phyloP scores from a whole-genome alignment of 306 rosid genomes.

The Gastrolobium bilobum region DNA sequence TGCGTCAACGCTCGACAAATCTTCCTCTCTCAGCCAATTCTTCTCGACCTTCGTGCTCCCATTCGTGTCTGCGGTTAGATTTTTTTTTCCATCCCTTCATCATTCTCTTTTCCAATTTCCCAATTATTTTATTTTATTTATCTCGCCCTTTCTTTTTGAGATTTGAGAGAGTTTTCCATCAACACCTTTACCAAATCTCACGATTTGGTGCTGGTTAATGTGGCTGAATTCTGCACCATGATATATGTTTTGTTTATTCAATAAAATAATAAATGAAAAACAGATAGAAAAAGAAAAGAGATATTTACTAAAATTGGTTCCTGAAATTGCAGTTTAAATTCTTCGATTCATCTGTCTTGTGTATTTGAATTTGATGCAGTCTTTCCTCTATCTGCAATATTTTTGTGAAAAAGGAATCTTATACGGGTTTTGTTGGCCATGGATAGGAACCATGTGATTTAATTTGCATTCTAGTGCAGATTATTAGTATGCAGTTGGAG shows the following conservation, averaged over 20 bases:
- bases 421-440: neutral
- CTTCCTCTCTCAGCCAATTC: constrained; percentile 90
- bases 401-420: neutral
- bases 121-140: neutral
- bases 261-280: neutral
- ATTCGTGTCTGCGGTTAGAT: constrained; percentile 85
- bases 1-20: constrained; percentile 94
- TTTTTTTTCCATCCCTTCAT: neutral
- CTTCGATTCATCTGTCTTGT: neutral
- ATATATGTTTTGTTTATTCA: neutral
- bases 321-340: neutral
- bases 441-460: neutral
- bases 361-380: neutral
- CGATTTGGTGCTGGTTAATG: no score
- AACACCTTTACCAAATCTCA: neutral
- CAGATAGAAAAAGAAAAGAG: neutral
- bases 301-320: constrained; percentile 7
- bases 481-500: constrained; percentile 28
- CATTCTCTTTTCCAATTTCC: constrained; percentile 20
- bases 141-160: neutral
- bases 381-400: constrained; percentile 14
- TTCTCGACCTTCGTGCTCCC: constrained; percentile 78
- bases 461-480: constrained; percentile 24
- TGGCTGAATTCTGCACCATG: no score
- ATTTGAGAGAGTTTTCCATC: neutral